Evolutionary conservation across 2,329 filamentous ascomycete species (phyloP).

Genomic region (Helotiales sp.): DNA sequence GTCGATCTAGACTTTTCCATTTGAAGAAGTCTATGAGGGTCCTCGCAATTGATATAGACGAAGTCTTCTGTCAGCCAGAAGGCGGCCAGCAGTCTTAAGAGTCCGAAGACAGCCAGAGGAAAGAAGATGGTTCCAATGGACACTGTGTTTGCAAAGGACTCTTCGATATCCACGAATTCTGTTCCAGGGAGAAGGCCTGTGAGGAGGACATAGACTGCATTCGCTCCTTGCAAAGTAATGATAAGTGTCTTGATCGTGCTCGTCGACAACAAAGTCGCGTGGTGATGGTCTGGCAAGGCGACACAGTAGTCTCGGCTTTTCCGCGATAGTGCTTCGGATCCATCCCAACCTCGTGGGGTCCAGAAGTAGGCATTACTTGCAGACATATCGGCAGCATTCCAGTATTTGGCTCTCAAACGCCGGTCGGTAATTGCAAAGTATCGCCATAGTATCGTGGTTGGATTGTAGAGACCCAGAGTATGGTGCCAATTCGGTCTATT

Average conservation of each 20-base stretch:
- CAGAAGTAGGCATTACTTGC: constrained; percentile 39
- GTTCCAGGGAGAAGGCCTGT: neutral
- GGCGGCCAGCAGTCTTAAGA: constrained; percentile 24
- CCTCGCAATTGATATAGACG: neutral
- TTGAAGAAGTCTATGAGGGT: too few species aligned
- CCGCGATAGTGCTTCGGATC: constrained; percentile 32
- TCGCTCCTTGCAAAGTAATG: constrained; percentile 22
- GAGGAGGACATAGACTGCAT: neutral
- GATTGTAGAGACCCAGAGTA: constrained; percentile 35
- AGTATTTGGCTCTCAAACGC: constrained; percentile 33
- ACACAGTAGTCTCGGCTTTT: constrained; percentile 5
- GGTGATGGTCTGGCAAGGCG: neutral
- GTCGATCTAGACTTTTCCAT: neutral
- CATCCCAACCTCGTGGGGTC: constrained; percentile 37
- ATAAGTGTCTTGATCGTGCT: constrained; percentile 23
- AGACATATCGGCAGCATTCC: constrained; percentile 33
- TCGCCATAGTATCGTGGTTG: constrained; percentile 39
- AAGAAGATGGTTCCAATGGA: constrained; percentile 23
- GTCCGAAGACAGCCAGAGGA: constrained; percentile 27
- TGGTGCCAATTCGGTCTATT: constrained; percentile 34
- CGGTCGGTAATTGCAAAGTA: constrained; percentile 38
- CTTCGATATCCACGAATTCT: neutral
- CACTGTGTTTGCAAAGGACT: neutral
- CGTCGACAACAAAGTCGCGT: neutral
- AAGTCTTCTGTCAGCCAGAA: constrained; percentile 25